Base-by-base conservation (phyloP, 768 basidiomycete species). In the Mycena polygramma region DNA sequence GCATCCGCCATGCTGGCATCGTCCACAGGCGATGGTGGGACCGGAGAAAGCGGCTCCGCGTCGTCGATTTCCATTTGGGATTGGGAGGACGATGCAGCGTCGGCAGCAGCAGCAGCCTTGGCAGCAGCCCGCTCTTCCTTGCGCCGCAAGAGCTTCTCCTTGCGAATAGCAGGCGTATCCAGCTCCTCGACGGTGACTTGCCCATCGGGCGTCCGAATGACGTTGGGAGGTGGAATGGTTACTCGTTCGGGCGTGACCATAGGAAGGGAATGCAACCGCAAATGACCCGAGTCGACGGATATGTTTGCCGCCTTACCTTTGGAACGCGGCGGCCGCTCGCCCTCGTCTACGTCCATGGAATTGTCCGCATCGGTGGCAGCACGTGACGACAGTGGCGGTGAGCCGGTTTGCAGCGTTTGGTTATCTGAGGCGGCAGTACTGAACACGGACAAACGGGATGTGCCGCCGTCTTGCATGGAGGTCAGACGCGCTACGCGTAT, bases 91-190 rank as follows among this genome's bases (percentile, higher is more conserved):
- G 62, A 70, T 30, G 62, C 69, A 57, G 24, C 53, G 39, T 62
- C 71, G 37, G 63, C 69, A 7, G 71, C n/a, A 37, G 73, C 72
- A 4, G 66, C 75, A 2, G 76, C 78, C 43, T 74, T 78, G 60
- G 74, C 63, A 60, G 71, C 66, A 22, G 74, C 67, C 51, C 73
- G 80, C 65, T 83, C 82, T 1, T 79, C 84, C 75, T 86, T 89
- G 59, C 79, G 82, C 10, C 84, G 83, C 67, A 81, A 77, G 22
- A 83, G 83, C 79, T 90, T 92, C 78, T 88, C 85, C 58, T 87
- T 84, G 6, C 92, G 88, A 48, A 87, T 90, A 5, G 86, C 86
- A 43, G 92, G 92, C 7, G 93, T 91, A 74, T 93, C 93, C 26
- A 94, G 82, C 68, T 89, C 88, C 75, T 94, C 92, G 65, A 94